Percentiles rank a stretch among this genome's conserved stretches.
Evolutionary conservation across 495 filamentous ascomycete species (phyloP).

Genomic region (Chaetomium fimeti): DNA sequence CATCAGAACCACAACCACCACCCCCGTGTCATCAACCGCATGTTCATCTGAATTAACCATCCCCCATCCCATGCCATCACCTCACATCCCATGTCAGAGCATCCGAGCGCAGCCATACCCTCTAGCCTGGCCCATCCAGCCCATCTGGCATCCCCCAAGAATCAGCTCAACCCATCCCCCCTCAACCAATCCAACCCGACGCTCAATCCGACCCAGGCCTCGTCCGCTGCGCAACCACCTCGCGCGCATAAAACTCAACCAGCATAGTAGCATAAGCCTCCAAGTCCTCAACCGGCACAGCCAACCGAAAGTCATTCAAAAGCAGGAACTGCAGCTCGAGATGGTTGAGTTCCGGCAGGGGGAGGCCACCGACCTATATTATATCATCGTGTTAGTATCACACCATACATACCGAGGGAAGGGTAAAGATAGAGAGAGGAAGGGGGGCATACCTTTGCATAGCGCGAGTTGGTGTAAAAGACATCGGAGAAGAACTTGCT

Average conservation of each 20-base stretch:
- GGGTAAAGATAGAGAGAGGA: neutral
- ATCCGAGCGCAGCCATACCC: neutral
- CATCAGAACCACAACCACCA: too few species aligned
- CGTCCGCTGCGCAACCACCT: slow-evolving; percentile 65
- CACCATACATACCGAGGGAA: neutral
- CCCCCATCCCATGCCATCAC: too few species aligned
- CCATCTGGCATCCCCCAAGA: too few species aligned
- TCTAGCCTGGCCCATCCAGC: neutral
- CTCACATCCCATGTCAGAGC: neutral
- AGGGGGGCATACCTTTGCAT: slow-evolving; percentile 75
- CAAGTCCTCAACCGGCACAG: slow-evolving; percentile 89
- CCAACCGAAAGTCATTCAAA: slow-evolving; percentile 94
- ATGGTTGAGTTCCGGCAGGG: slow-evolving; percentile 95
- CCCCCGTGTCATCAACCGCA: too few species aligned
- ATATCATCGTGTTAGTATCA: neutral
- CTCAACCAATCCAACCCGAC: too few species aligned
- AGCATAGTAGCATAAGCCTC: slow-evolving; percentile 99
- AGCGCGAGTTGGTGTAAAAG: slow-evolving; percentile 98
- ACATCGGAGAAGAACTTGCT: slow-evolving; percentile 99
- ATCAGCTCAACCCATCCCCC: too few species aligned
- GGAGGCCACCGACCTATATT: slow-evolving; percentile 84
- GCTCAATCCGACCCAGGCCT: neutral
- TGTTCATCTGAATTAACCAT: too few species aligned
- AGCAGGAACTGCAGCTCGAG: slow-evolving; percentile 95
- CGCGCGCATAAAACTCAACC: slow-evolving; percentile 94